Base-by-base conservation (phyloP, 2,329 filamentous ascomycete species). In the Pseudocercospora eumusae region DNA sequence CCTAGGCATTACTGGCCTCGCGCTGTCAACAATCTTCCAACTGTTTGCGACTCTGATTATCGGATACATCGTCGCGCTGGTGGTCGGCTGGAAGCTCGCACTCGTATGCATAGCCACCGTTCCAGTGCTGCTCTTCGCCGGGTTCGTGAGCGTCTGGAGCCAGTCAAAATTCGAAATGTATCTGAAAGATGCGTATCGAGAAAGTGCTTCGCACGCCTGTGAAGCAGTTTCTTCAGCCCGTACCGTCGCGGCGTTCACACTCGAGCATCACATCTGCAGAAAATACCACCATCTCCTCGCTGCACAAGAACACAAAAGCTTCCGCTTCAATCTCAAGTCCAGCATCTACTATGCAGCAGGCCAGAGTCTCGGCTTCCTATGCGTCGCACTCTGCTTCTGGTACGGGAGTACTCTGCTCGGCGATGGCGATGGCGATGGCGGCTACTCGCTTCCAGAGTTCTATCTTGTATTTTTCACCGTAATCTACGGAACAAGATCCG, bases 401-500 rank as follows among this genome's bases (percentile, higher is more conserved):
- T 66, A 67, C 27, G 73, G 73, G 2, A 64, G 63, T 23, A 64
- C 61, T 23, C 64, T 74, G 21, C 63, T 74, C 15, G 69, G 72
- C 11, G 47, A 52, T 21, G 69, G 72, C 11, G 47, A 15, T 13
- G 69, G 72, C 11, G 47, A 52, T 21, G 69, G 72, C 11, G 47
- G 25, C 25, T 74, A 74, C 63, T 65, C 60, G 8, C 59, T 66
- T 15, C 60, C 75, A 4, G 72, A 80, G n/a, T 86, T 85, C 68
- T 85, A 84, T 67, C 77, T 83, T 1, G 77, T 83, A 33, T 89
- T 88, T 71, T 85, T 88, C 74, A 56, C 52, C 1, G 81, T 89
- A 9, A 83, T 89, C 27, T 84, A 89, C 66, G 86, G 87, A 1
- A 86, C 85, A 11, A 86, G 91, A 73, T 79, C 81, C 0, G 86